phyloP scores from a whole-genome alignment of 148 eudicot genomes.

The Fallopia convolvulus region DNA sequence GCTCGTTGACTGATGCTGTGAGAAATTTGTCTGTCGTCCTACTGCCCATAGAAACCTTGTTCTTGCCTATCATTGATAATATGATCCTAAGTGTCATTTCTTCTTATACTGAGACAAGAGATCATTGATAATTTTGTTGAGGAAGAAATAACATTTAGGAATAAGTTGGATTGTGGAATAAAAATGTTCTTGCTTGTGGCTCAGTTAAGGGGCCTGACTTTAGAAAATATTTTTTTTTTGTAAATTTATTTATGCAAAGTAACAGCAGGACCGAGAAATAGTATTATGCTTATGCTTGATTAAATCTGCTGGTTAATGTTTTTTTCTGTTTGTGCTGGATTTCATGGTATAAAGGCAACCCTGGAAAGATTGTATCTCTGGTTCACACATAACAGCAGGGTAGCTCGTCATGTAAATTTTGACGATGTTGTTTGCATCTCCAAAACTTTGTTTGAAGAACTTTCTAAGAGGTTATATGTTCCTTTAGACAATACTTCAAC shows the following conservation, averaged over 20 bases:
- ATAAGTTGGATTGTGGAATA: too few species aligned
- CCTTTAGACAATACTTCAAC: slow-evolving; percentile 1
- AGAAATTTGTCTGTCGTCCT: background rate
- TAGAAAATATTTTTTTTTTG: background rate
- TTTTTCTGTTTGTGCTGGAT: background rate
- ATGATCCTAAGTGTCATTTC: background rate
- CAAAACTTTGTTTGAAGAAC: background rate
- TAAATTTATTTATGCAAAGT: too few species aligned
- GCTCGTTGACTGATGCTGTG: background rate
- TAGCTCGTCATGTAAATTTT: background rate
- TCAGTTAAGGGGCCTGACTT: background rate
- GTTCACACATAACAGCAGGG: background rate
- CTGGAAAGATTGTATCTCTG: slow-evolving; percentile 4
- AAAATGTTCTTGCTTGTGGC: background rate
- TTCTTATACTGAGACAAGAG: background rate
- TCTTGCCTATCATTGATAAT: background rate
- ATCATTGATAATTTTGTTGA: background rate
- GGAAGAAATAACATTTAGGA: background rate
- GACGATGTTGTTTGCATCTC: slow-evolving; percentile 6
- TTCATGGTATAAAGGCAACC: background rate
- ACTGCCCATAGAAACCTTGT: background rate
- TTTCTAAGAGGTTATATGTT: background rate
- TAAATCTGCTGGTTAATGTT: background rate
- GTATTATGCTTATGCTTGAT: background rate
- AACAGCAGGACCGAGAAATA: background rate